Evolutionary conservation across 2,329 filamentous ascomycete species (phyloP).

Genomic region (Hymenoscyphus repandus): DNA sequence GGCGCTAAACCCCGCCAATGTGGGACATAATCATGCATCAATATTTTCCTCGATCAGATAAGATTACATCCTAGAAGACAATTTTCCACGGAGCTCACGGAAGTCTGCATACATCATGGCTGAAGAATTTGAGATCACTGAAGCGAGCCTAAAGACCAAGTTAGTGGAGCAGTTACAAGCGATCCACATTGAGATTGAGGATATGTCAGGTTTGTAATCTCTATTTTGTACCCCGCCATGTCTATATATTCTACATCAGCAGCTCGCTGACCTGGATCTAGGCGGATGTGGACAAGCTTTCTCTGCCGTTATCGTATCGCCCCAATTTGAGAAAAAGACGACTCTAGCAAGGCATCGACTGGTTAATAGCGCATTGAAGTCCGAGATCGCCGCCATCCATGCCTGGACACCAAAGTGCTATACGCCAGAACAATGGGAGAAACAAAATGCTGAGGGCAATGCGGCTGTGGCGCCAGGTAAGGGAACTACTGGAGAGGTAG

Average conservation of each 20-base stretch:
- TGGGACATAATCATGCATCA: slow-evolving; percentile 17
- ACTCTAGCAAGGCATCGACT: slow-evolving; percentile 63
- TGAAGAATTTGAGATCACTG: slow-evolving; percentile 61
- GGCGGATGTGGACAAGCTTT: slow-evolving; percentile 68
- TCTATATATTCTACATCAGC: not conserved
- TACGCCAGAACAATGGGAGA: slow-evolving; percentile 70
- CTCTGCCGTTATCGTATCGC: slow-evolving; percentile 62
- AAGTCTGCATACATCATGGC: slow-evolving; percentile 37
- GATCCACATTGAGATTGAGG: slow-evolving; percentile 78
- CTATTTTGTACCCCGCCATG: slow-evolving; percentile 2
- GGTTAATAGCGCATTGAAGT: slow-evolving; percentile 62
- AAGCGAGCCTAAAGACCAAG: slow-evolving; percentile 62
- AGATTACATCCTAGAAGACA: not conserved
- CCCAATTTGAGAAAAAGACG: slow-evolving; percentile 52
- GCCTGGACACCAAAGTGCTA: slow-evolving; percentile 73
- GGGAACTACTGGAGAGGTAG: slow-evolving; percentile 29
- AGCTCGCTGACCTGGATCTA: slow-evolving; percentile 30
- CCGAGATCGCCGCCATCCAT: slow-evolving; percentile 69
- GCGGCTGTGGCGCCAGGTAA: slow-evolving; percentile 27
- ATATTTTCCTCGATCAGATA: slow-evolving; percentile 6
- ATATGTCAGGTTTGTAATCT: slow-evolving; percentile 72
- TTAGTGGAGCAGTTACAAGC: slow-evolving; percentile 68
- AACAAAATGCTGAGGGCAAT: slow-evolving; percentile 41
- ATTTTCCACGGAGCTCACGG: not conserved
- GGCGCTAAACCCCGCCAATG: not conserved